Conservation (phyloP, 345 rosid genomes). For the Bruguiera gymnorhiza region DNA sequence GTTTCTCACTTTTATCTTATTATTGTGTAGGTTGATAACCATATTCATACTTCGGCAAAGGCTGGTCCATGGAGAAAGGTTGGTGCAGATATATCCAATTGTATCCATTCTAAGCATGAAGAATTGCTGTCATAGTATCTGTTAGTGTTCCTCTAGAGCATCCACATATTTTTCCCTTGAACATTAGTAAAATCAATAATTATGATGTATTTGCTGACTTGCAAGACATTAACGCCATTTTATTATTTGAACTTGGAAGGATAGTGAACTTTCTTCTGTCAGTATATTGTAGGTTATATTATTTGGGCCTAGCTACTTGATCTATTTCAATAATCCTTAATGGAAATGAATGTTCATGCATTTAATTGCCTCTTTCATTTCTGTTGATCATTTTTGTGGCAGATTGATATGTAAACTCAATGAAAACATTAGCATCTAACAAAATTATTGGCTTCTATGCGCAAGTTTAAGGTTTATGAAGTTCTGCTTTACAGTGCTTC, state of each 20-base stretch:
- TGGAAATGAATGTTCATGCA: not conserved
- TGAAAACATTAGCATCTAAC: not conserved
- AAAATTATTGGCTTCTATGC: not conserved
- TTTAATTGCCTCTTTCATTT: not conserved
- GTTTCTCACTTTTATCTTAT: slow-evolving; percentile 2
- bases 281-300: not conserved
- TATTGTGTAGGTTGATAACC: slow-evolving; percentile 26
- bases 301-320: not conserved
- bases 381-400: not conserved
- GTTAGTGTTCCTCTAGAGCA: not conserved
- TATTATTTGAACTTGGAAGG: not conserved
- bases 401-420: not conserved
- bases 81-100: slow-evolving; percentile 11
- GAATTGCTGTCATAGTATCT: not conserved
- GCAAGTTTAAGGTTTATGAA: not conserved
- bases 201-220: not conserved
- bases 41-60: slow-evolving; percentile 22
- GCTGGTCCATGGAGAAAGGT: slow-evolving; percentile 43
- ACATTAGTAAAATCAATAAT: not conserved
- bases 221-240: not conserved
- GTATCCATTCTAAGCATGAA: not conserved
- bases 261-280: not conserved
- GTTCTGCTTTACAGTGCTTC: slow-evolving; percentile 2
- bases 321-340: not conserved
- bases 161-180: not conserved